phyloP scores from a whole-genome alignment of 768 basidiomycete species.

The Glaciozyma martinii region DNA sequence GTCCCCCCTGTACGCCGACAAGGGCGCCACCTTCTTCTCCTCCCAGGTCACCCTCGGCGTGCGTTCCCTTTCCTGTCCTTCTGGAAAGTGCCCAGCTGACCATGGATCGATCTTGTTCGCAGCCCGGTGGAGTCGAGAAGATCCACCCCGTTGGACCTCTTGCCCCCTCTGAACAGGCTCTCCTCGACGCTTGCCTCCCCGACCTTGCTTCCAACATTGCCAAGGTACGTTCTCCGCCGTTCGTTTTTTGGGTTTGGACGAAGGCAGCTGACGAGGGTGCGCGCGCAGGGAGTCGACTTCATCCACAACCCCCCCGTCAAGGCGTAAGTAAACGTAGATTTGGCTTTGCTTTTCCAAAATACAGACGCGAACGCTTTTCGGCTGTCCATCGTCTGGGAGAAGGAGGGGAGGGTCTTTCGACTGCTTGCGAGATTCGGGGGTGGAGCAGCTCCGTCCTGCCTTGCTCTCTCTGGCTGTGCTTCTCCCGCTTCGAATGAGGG shows the following conservation, averaged over 20 bases:
- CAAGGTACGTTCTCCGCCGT: conserved; percentile 31
- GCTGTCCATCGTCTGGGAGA: no score
- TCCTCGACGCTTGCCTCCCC: conserved; percentile 69
- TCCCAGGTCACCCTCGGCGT: conserved; percentile 84
- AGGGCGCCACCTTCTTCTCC: conserved; percentile 92
- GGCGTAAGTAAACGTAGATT: no score
- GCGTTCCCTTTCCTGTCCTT: not conserved
- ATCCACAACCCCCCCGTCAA: conserved; percentile 3
- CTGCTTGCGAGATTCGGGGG: no score
- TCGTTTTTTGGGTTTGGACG: not conserved
- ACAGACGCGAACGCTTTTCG: no score
- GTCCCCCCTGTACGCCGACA: conserved; percentile 69
- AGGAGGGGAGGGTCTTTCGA: no score
- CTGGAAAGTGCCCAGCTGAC: not conserved
- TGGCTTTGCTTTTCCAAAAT: no score
- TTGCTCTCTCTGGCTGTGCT: no score
- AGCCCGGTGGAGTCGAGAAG: conserved; percentile 73
- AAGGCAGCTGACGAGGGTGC: not conserved
- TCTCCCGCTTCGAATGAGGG: no score
- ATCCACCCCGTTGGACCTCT: conserved; percentile 72
- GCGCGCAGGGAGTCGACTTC: conserved; percentile 29
- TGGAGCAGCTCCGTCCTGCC: no score
- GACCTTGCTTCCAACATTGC: conserved; percentile 67
- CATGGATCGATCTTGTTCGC: not conserved
- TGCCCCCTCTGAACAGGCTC: conserved; percentile 60